phyloP scores from a whole-genome alignment of 768 basidiomycete genomes.

The Kwoniella sp. region DNA sequence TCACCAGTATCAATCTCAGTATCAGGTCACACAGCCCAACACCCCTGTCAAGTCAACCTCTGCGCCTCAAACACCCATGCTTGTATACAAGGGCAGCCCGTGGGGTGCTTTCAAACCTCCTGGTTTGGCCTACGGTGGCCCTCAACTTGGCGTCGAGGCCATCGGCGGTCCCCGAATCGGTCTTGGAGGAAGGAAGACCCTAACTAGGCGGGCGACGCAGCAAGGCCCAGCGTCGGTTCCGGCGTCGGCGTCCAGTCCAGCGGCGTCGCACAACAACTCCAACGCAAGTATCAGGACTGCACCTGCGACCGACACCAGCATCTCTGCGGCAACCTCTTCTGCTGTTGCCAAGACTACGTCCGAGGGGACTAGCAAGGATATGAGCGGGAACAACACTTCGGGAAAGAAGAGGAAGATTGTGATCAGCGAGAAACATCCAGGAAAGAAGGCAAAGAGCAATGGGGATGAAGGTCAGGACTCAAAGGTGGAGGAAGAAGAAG shows the following conservation, averaged over 20 bases:
- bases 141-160: too few relatives aligned
- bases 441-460: background rate
- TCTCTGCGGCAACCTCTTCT: background rate
- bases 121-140: too few relatives aligned
- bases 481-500: slow-evolving; percentile 28
- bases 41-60: background rate
- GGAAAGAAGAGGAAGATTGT: slow-evolving; percentile 10
- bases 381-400: background rate
- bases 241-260: background rate
- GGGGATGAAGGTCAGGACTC: background rate
- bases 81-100: background rate
- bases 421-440: background rate
- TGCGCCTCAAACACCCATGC: background rate
- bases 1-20: background rate
- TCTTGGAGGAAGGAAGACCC: background rate
- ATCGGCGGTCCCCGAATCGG: background rate
- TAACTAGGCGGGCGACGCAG: background rate
- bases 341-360: too few relatives aligned
- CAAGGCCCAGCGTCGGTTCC: too few relatives aligned
- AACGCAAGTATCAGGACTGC: background rate
- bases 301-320: background rate
- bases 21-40: background rate
- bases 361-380: too few relatives aligned
- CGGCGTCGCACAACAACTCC: background rate
- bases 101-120: background rate